Evolutionary conservation across 768 basidiomycete genomes (phyloP).

Genomic region (Ephemerocybe angulata): DNA sequence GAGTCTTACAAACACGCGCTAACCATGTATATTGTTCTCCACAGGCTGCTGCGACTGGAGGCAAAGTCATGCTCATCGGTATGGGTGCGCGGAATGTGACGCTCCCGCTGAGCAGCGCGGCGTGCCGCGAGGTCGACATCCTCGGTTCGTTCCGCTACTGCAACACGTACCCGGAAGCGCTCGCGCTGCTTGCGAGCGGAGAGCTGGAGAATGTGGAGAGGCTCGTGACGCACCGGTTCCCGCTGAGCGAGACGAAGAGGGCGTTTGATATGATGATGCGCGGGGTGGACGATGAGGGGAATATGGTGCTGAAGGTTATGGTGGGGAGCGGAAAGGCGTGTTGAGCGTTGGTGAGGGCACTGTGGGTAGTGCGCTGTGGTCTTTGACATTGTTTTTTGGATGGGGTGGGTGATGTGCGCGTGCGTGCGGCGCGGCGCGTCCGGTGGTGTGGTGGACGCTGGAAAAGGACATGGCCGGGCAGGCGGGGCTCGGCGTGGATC

Average conservation of each 20-base stretch:
- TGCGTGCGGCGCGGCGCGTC: too few species aligned
- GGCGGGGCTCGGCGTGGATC: too few species aligned
- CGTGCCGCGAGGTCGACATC: constrained; percentile 88
- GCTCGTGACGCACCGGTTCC: constrained; percentile 77
- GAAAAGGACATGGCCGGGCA: too few species aligned
- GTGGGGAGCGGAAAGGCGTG: constrained; percentile 38
- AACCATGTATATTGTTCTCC: constrained; percentile 9
- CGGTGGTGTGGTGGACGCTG: too few species aligned
- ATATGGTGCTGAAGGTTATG: constrained; percentile 88
- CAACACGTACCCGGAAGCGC: constrained; percentile 86
- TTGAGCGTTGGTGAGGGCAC: too few species aligned
- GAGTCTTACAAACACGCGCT: background rate
- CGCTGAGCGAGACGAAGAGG: constrained; percentile 56
- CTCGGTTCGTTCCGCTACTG: constrained; percentile 89
- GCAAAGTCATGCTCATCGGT: constrained; percentile 90
- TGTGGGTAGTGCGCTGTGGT: too few species aligned
- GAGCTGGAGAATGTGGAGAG: constrained; percentile 61
- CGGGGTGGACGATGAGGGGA: constrained; percentile 76
- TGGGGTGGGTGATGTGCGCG: too few species aligned
- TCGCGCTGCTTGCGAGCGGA: constrained; percentile 69
- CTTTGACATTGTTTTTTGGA: too few species aligned
- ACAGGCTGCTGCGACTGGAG: constrained; percentile 79
- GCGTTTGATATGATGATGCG: constrained; percentile 81
- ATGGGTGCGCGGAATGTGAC: constrained; percentile 87
- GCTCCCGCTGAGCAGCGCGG: constrained; percentile 81